Base-by-base conservation (phyloP, 352 stramenopile genomes). In the Globisporangium radiosum region DNA sequence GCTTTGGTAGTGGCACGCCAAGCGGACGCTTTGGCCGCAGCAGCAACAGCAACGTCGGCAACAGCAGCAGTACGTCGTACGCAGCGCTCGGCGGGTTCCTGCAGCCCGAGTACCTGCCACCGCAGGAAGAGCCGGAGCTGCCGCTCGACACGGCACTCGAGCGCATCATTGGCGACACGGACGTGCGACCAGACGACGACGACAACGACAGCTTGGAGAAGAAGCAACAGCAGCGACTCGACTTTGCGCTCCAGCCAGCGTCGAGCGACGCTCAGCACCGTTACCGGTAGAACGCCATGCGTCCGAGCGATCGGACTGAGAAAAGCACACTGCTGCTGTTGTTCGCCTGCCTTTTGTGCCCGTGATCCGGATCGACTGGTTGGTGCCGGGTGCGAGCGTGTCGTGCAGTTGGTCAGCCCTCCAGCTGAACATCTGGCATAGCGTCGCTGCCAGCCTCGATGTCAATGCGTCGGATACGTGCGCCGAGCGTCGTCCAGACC, bases 81-180 rank as follows among this genome's bases (percentile, higher is more conserved):
- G 71, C 68, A 39, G 75, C 79, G 19, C 70, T 90, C n/a, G 69
- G 75, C 7, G 75, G 75, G n/a, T 86, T 87, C 65, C 70, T 92
- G 52, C 64, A 78, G 47, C 72, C 66, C 56, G 70, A 85, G 37
- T 92, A 83, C 58, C 62, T 76, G 38, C 59, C 78, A 17, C 61
- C 79, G 25, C 61, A 72, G 14, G 63, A 71, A 11, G 68, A 84
- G 38, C 62, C 72, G 3, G 72, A 87, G 53, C 63, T 84, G n/a
- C 74, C 69, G 6, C 59, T 90, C 5, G 70, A 87, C 8, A 71
- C 69, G 25, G 54, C 69, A 14, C 57, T 87, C 36, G 72, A 52
- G 66, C 77, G 68, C 66, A 83, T 57, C 63, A 65, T 65, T 40
- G 60, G 38, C 17, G 60, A 49, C n/a, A 8, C 48, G 25, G 40